These are phyloP conservation scores for Carpinus viminea DNA, from an alignment of 306 rosid species.

Conservation along the genomic window DNA sequence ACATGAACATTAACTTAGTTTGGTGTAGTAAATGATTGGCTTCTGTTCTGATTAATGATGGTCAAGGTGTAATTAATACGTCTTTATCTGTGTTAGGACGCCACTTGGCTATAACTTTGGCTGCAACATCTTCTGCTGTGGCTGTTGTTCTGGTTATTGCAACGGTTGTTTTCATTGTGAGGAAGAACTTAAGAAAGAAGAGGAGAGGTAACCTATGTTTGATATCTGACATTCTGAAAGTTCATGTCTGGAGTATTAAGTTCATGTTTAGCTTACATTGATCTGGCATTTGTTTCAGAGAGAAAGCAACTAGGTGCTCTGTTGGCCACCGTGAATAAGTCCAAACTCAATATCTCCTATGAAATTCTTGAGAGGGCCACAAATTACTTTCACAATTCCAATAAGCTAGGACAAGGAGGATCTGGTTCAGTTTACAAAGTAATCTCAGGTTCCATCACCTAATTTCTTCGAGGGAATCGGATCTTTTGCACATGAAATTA, in stretches of 20 bases:
- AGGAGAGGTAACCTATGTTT: slow-evolving; percentile 46
- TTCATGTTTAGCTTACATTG: not conserved
- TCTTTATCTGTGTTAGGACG: slow-evolving; percentile 38
- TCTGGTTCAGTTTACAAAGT: slow-evolving; percentile 81
- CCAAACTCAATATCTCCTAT: slow-evolving; percentile 57
- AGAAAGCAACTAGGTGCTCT: slow-evolving; percentile 60
- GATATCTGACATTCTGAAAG: not conserved
- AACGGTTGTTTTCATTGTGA: slow-evolving; percentile 41
- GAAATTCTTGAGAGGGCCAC: slow-evolving; percentile 76
- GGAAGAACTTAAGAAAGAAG: slow-evolving; percentile 44
- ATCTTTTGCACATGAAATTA: slow-evolving; percentile 1
- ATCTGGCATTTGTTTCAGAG: slow-evolving; percentile 39
- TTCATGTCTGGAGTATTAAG: not conserved
- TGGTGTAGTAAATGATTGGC: not conserved
- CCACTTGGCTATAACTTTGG: slow-evolving; percentile 35
- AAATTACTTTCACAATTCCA: slow-evolving; percentile 54
- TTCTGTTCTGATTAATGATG: not conserved
- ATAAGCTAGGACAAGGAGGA: slow-evolving; percentile 81
- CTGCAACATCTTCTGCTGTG: slow-evolving; percentile 40
- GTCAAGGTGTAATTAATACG: not conserved
- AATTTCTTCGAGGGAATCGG: not conserved
- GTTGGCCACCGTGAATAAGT: slow-evolving; percentile 43
- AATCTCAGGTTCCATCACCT: not conserved
- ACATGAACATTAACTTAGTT: not conserved
- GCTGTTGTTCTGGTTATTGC: slow-evolving; percentile 47